phyloP scores from a whole-genome alignment of 352 stramenopile species.

The Pythium periplocum region DNA sequence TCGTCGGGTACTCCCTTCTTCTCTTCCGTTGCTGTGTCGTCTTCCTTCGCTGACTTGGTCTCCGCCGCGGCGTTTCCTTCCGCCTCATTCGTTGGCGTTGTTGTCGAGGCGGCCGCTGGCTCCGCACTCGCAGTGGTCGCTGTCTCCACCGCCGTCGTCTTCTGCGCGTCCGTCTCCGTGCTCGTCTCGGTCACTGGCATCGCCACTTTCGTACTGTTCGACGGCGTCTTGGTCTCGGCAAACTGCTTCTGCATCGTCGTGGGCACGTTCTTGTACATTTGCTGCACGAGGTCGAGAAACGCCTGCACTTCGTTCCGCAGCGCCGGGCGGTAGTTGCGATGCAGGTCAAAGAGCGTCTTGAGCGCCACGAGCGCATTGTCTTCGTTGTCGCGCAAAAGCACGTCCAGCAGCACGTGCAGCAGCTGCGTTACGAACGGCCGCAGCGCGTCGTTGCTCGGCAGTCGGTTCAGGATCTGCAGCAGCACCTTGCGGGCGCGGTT shows the following conservation, averaged over 20 bases:
- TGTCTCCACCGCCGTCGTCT: not conserved
- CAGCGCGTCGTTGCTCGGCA: slow-evolving; percentile 94
- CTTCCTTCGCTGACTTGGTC: not conserved
- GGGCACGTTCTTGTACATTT: slow-evolving; percentile 89
- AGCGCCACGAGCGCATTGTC: slow-evolving; percentile 94
- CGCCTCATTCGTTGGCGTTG: not conserved
- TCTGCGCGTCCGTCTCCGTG: not conserved
- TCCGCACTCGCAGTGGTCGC: not conserved
- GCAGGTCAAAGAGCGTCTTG: slow-evolving; percentile 96
- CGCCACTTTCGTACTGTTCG: not conserved
- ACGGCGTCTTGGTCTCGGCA: slow-evolving; percentile 18
- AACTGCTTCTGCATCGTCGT: slow-evolving; percentile 85
- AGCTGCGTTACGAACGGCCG: slow-evolving; percentile 92
- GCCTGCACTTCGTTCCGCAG: slow-evolving; percentile 89
- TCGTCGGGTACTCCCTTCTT: too few species aligned
- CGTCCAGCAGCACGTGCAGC: slow-evolving; percentile 90
- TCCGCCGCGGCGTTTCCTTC: too few species aligned
- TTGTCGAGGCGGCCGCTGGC: not conserved
- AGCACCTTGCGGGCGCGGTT: slow-evolving; percentile 91
- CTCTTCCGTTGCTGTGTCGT: not conserved
- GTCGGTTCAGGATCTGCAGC: slow-evolving; percentile 92
- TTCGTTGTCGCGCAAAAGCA: slow-evolving; percentile 95
- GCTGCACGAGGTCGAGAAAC: slow-evolving; percentile 84
- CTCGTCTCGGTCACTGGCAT: not conserved
- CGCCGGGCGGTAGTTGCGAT: slow-evolving; percentile 92